Evolutionary conservation across 208 protist genomes (phyloP).

Genomic region (Acanthamoeba healyi): DNA sequence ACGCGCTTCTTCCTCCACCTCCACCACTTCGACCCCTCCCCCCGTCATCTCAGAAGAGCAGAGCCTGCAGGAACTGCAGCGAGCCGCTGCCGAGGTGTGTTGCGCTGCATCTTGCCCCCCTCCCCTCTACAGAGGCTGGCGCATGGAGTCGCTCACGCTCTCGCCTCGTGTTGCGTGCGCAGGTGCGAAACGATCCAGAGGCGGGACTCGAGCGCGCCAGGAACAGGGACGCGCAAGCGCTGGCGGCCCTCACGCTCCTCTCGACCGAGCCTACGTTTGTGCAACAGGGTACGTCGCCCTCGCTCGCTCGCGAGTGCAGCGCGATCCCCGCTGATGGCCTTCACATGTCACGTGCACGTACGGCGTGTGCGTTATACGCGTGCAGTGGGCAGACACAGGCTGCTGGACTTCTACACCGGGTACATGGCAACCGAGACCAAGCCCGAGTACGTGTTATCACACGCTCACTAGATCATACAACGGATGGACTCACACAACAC

Average conservation of each 20-base stretch:
- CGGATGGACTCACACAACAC: neutral
- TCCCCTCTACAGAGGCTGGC: too few species aligned
- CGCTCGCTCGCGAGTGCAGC: neutral
- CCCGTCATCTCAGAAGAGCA: neutral
- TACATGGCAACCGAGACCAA: neutral
- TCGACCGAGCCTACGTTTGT: neutral
- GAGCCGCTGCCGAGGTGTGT: neutral
- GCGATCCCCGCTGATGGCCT: too few species aligned
- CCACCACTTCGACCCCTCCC: neutral
- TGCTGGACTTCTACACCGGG: slow-evolving; percentile 1
- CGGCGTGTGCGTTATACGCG: too few species aligned
- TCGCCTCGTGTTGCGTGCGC: too few species aligned
- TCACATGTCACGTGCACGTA: too few species aligned
- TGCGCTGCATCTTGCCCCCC: too few species aligned
- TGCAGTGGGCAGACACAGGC: neutral
- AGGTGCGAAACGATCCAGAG: neutral
- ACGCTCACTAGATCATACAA: too few species aligned
- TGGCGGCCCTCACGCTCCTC: neutral
- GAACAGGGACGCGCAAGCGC: neutral
- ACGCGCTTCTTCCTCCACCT: too few species aligned
- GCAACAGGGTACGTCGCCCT: neutral
- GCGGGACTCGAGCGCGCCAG: neutral
- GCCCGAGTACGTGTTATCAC: neutral
- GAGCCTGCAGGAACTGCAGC: neutral
- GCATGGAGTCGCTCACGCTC: too few species aligned